Evolutionary conservation across 176 grass and related monocot species (phyloP), one percentile per base, ranked within the genome.

Genomic region (Ananas comosus): DNA sequence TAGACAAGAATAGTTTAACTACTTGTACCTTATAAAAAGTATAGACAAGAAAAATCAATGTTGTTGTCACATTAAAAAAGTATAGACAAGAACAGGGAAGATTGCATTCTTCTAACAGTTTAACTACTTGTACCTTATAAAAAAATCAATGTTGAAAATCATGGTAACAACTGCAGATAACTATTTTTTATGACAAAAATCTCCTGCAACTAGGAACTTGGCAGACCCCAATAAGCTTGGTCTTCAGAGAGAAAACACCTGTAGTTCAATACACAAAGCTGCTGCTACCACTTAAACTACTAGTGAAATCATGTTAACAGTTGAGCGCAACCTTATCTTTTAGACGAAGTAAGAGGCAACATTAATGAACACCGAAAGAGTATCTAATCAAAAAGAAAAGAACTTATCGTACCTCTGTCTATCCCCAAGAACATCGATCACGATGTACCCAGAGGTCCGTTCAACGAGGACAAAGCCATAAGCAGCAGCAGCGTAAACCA

Each of bases 381-480:
- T 56, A n/a, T 56, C 61, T 22, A 78, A 75, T 51, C 52, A 66
- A 83, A 65, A 24, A 82, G 17, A 6, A 16, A 80, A 58, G 74
- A 52, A 50, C 4, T 42, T 74, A 75, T 13, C 19, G 71, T 83
- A 96, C 91, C 91, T 96, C 51, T 84, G 88, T 51, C 74, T 85
- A 21, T 91, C 80, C 77, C 91, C 88, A 68, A 88, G 88, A 47
- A 86, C 83, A 77, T 88, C 80, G 51, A 96, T 74, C 28, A 86
- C 80, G 19, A 96, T 52, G 64, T 88, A 82, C 59, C 88, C 82
- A 83, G 91, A 88, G 29, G 87, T 91, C 68, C 91, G 77, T 74
- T 96, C 88, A 68, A 91, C 65, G 70, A 96, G 83, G 53, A 96
- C 88, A 77, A 91, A 86, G 21, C 91, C 91, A 86, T 88, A 96